Base-by-base conservation (phyloP, 306 rosid species). In the Pachyrhizus erosus region DNA sequence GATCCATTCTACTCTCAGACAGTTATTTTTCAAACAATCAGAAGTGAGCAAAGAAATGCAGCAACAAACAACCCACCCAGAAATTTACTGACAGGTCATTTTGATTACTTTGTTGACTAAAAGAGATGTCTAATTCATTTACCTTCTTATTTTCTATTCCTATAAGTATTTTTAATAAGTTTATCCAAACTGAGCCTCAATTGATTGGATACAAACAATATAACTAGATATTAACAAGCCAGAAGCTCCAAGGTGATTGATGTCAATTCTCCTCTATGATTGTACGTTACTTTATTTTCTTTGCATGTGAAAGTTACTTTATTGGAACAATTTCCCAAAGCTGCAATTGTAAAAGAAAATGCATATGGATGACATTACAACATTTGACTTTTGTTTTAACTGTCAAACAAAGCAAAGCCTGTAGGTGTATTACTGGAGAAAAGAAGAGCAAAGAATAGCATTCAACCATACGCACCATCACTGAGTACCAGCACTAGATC, bases 401-500 rank as follows among this genome's bases (percentile, higher is more conserved):
- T 70, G 26, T 33, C 71, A 60, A 10, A 70, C 14, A 70, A 71
- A 27, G 78, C 18, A 58, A 58, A 58, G 39, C 29, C 5, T 40
- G 29, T 12, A 37, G 46, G 23, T 39, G 60, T 42, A 70, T 55
- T 4, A 57, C 57, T n/a, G 39, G 13, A 18, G 9, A 8, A 37
- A 34, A 49, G 0, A 49, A 17, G 24, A 52, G 4, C 60, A 3
- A 55, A 74, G 31, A 80, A 58, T 10, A 61, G 64, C 33, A 60
- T 60, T 5, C 29, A 61, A 78, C 29, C 15, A 77, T 75, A 80
- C 94, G 1, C 82, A 95, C 98, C 98, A 33, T 95, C 98, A 84
- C 95, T 91, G 84, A 95, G 97, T 9, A 95, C 97, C 79, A 93
- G 85, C 48, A 93, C 97, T 1, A 88, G 83, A 88, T 91, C 98